Evolutionary conservation across 768 basidiomycete genomes (phyloP), one percentile per base, ranked within the genome.

Genomic region (Termitomyces sp.): DNA sequence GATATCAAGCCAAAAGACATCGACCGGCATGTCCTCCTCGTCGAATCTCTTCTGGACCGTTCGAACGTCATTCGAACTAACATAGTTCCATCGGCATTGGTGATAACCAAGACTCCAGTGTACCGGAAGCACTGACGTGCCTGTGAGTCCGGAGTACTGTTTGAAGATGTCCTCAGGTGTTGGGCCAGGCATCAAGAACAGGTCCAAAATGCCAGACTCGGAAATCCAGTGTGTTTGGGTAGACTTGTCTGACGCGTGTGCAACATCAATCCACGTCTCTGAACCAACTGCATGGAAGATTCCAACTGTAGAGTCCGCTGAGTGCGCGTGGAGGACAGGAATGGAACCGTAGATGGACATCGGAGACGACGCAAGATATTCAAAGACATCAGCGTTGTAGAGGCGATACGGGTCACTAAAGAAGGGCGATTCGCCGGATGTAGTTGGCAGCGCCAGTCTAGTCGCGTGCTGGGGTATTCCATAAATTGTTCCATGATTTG

Each of bases 61-160:
- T 11, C 92, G 80, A 9, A 99, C 80, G 69, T 98, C 97, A 11
- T 89, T 85, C 27, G 91, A 87, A 73, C 87, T 91, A 61, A 96
- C 80, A 66, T 99, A 98, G 69, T 99, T 98, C 97, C 97, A 98
- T 35, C 97, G 79, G 69, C 96, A 98, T 69, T 98, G 97, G 71
- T 98, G 97, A 66, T 99, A 96, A 0, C 87, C 97, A 56, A 98
- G 78, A 27, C 92, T 85, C 85, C 92, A 98, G 19, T 90, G 82
- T 9, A 93, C 86, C 0, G 97, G 97, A n/a, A 99, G 78, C 4
- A 88, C 86, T 0, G 91, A 83, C 0, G 89, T 82, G 1, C 97
- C 97, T 0, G 95, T 97, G 53, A 98, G 80, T 19, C 76, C 72
- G 0, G 92, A 80, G 68, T 96, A 98, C 68, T 98, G 93, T 45